Conservation (phyloP, 1,284 basidiomycete genomes). For the Golubevia pallescens region DNA sequence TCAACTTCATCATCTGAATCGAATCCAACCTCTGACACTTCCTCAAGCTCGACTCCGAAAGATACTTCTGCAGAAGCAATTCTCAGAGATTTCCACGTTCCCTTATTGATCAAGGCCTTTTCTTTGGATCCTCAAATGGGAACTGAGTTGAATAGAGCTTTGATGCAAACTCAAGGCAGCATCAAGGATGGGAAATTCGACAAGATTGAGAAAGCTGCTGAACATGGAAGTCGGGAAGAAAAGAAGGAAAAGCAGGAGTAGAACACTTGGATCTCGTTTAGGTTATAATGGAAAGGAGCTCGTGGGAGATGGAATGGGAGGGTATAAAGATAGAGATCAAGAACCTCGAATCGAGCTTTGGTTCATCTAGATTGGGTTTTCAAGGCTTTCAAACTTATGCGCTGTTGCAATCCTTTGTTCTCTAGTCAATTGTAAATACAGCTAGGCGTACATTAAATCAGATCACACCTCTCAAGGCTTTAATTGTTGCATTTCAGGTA, state of each 20-base stretch:
- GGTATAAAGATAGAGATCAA: constrained; percentile 23
- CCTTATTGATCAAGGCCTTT: constrained; percentile 8
- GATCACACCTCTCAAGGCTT: no score
- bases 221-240: constrained; percentile 43
- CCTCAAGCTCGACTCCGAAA: background rate
- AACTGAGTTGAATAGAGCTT: constrained; percentile 27
- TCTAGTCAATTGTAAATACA: no score
- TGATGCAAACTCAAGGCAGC: constrained; percentile 24
- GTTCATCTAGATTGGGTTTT: no score
- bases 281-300: constrained; percentile 16
- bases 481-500: no score
- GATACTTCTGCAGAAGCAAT: constrained; percentile 10
- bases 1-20: background rate
- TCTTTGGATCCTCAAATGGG: constrained; percentile 16
- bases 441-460: no score
- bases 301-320: no score
- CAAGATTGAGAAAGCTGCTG: constrained; percentile 24
- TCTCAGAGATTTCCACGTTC: constrained; percentile 7
- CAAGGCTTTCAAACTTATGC: no score
- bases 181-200: constrained; percentile 28
- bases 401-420: no score
- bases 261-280: constrained; percentile 35
- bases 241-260: constrained; percentile 28
- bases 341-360: no score
- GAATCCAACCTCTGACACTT: background rate